Base-by-base conservation (phyloP, 768 basidiomycete species). In the Russula lepida region DNA sequence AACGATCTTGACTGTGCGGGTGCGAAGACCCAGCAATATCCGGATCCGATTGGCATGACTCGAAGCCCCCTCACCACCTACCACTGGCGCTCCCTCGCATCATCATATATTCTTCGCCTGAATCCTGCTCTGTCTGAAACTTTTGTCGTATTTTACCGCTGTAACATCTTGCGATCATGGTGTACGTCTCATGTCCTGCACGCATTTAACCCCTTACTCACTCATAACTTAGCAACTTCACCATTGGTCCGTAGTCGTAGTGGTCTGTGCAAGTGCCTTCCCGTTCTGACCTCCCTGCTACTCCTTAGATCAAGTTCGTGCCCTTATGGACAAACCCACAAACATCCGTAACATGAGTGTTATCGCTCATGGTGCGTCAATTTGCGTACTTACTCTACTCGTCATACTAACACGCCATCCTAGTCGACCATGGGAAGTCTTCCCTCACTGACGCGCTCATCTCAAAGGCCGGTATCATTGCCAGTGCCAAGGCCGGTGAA, bases 341-440 rank as follows among this genome's bases (percentile, higher is more conserved):
- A 94, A 93, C 76, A 93, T 94, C 72, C 88, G 91, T 78, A 92
- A 92, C 80, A 92, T 92, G 90, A 88, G 86, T 83, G 89, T 91
- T 71, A 91, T 91, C 71, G 91, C 91, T 69, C 89, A 92, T 76
- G 90, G 91, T 89, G 58, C 70, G 85, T 76, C 63, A 60, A 46
- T 46, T 62, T 49, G 19, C 56, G 51, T 67, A 62, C 21, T 59
- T 37, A 35, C 50, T 66, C 68, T 51, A 35, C 69, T 66, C 68
- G 62, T 30, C 17, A 50, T 44, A 25, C 37, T 62, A 50, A 50
- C 33, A 5, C 13, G 2, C 7, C 25, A 37, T 50, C 62, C 11
- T 70, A 92, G 97, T 99, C 84, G 97, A 99, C 77, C 97, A 99
- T 80, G 97, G 97, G 79, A 99, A 99, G 78, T 99, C 97, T 59